These are phyloP conservation scores for Coemansia sp. DNA, from an alignment of 192 early-diverging fungal species.

Conservation along the genomic window DNA sequence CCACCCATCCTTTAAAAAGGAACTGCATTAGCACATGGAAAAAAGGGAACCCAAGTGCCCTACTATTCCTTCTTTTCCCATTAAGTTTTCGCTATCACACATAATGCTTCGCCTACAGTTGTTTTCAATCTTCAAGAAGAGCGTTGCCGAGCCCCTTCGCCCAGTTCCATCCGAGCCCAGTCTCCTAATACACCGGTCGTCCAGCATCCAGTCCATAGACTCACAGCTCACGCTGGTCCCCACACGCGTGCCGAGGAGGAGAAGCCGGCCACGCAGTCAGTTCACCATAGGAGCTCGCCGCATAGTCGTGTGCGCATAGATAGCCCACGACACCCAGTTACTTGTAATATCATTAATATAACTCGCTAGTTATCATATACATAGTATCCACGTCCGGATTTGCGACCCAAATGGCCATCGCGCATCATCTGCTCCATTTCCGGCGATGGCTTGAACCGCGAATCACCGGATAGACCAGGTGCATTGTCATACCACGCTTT, in stretches of 20 bases:
- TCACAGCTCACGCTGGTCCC: constrained; percentile 42
- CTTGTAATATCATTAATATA: not conserved
- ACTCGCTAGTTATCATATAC: constrained; percentile 19
- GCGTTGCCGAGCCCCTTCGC: not conserved
- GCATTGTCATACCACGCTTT: constrained; percentile 29
- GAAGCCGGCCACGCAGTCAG: constrained; percentile 36
- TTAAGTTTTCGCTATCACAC: not conserved
- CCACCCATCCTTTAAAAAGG: not conserved
- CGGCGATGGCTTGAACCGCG: constrained; percentile 13
- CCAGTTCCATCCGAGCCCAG: not conserved
- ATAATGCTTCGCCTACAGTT: constrained; percentile 25
- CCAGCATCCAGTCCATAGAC: constrained; percentile 11
- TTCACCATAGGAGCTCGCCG: constrained; percentile 38
- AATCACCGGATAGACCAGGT: constrained; percentile 2
- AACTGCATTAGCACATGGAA: not conserved
- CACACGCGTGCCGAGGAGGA: not conserved
- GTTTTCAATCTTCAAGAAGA: constrained; percentile 18
- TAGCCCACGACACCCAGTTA: not conserved
- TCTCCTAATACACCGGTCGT: not conserved
- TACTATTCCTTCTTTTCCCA: not conserved
- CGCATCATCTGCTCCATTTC: constrained; percentile 46
- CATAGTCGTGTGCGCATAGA: constrained; percentile 30
- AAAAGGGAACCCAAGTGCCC: not conserved
- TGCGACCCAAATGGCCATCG: constrained; percentile 56
- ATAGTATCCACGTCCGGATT: constrained; percentile 59